Evolutionary conservation across 106 monocot species (phyloP), one percentile per base, ranked within the genome.

Genomic region (Amphibolis antarctica): DNA sequence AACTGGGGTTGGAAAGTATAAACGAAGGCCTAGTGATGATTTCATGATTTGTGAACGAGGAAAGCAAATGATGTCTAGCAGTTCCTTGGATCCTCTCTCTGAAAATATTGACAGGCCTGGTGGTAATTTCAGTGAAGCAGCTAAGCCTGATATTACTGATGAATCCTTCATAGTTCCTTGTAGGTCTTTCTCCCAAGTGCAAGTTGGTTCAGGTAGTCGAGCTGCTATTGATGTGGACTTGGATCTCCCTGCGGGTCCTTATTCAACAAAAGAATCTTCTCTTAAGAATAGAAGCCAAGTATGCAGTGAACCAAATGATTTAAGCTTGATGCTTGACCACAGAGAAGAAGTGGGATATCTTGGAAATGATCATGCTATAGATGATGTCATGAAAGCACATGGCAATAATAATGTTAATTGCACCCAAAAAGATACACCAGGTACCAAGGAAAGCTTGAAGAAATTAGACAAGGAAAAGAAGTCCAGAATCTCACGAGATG

Each of bases 321-420:
- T 98, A 66, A 85, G 77, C 48, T 69, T 93, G 71, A 73, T 96
- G 71, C 89, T 84, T 59, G 72, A 82, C 26, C 86, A 82, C 61
- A 84, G 49, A 28, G 68, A 42, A 27, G 84, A 76, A 57, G 74
- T 57, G 59, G 75, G 71, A 55, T 78, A 71, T 71, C 20, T 71
- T 62, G 69, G 64, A 11, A 87, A 82, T 76, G 96, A 87, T 81
- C 87, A 80, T 31, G 83, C 77, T 59, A 70, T 80, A 21, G 84
- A 98, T 58, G 80, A 85, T 76, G 82, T 78, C 27, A 72, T 73
- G 62, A 65, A 85, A 61, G 53, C 63, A 49, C 74, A 74, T 64
- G 59, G 70, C 58, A 51, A 51, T 21, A 36, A 13, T 19, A 71
- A 64, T 17, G 23, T 58, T 59, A 76, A 74, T 68, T 72, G 73